Evolutionary conservation across 768 basidiomycete species (phyloP), one percentile per base, ranked within the genome.

Genomic region (Pisolithus orientalis): DNA sequence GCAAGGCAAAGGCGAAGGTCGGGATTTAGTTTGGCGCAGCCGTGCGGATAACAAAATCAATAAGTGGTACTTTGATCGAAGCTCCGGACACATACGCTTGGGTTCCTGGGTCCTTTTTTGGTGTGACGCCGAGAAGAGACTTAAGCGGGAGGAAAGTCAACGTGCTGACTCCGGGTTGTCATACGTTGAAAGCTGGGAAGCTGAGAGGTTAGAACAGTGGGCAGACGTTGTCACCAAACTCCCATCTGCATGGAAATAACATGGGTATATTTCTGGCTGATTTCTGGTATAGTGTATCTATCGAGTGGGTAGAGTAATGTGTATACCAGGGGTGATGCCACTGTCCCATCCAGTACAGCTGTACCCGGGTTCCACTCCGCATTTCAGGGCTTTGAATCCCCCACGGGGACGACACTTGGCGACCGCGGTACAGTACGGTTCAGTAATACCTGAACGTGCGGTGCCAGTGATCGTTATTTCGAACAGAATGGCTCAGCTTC

Each of bases 11-110:
- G 94, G 95, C 27, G 82, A 87, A 65, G 94, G 94, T n/a, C 77
- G 84, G 42, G 96, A 98, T 64, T 78, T 99, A 53, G 93, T 99
- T 38, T 99, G 96, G 96, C 82, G 96, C 44, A 89, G 85, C 65
- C 79, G 96, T 50, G 78, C 87, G 6, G 79, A 96, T 71, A 99
- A 99, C 68, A 94, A 94, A 0, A 84, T 98, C 52, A 99, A 99
- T 72, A 95, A 94, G 71, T 99, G 96, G 96, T 99, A 99, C 71
- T 97, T 92, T 58, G 96, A 99, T 63, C 84, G 96, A 32, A 90
- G 87, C 65, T 87, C 86, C 17, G 96, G 96, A 17, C 94, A 97
- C 71, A 56, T 93, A 38, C 79, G 90, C 57, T 80, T 87, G 75
- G 87, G 85, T 10, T 74, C 83, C 25, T 99, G 95, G 91, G 84